Base-by-base conservation (phyloP, 2,329 filamentous ascomycete species). In the Taxawa tesnikishii region DNA sequence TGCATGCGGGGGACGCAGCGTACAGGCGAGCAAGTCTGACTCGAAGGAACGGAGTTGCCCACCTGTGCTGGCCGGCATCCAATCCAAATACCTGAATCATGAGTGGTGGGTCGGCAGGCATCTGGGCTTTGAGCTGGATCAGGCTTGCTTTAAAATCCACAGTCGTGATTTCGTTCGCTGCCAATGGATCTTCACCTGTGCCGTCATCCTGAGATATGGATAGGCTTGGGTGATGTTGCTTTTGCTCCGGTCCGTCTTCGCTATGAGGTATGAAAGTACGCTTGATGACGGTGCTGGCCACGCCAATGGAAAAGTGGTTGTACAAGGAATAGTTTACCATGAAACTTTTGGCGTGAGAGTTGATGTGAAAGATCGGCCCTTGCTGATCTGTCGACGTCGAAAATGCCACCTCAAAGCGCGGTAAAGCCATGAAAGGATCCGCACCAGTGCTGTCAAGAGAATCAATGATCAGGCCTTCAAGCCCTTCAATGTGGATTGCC, bases 381-480 rank as follows among this genome's bases (percentile, higher is more conserved):
- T 93, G 83, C 17, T 73, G 73, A 53, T 98, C 90, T 42, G 83
- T 92, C 4, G 76, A 68, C 0, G 90, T 92, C 16, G 79, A 84
- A 34, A 96, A 70, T 1, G 83, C 79, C 16, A 94, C 65, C 51
- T 98, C 90, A 44, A 93, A 84, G 19, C 79, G 74, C 16, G 92
- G 90, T 37, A 98, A 65, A 25, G 75, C 81, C 42, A 96, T 55
- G 50, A 94, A 96, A 1, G 87, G 78, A 36, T 94, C 84, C 3
- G 75, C 63, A 51, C 94, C 85, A 55, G 85, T 79, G 40, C 75
- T 80, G 39, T 94, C 83, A 3, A 79, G 70, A 0, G 80, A 81
- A 52, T 98, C 90, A 29, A 96, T 78, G 29, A 96, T 81, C 45
- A 90, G 88, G 0, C 79, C 84, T 54, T 96, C 90, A 4, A 98